A percentile compares a stretch with the other conserved stretches of the same genome.
Conservation (phyloP, 495 filamentous ascomycete species). For the Trichoderma parareesei region DNA sequence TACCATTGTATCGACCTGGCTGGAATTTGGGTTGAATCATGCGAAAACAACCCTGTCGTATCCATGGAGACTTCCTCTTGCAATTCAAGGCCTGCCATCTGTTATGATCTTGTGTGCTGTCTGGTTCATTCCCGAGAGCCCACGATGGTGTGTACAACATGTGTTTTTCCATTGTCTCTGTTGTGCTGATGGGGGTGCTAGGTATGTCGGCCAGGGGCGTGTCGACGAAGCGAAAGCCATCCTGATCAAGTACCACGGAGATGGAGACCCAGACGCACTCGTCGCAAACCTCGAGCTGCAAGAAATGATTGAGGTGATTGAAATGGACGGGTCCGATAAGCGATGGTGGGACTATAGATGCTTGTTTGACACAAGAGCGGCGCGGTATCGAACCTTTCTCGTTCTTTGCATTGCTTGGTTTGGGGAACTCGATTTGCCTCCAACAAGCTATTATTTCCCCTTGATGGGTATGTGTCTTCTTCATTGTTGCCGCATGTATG, state of each 20-base stretch:
- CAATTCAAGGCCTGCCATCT: constrained; percentile 31
- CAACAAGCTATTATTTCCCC: constrained; percentile 10
- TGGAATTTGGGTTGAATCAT: constrained; percentile 2
- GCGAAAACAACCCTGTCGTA: constrained; percentile 5
- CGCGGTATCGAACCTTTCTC: constrained; percentile 16
- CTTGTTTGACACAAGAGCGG: constrained; percentile 15
- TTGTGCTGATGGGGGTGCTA: no score
- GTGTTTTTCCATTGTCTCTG: constrained; percentile 2
- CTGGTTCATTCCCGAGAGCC: constrained; percentile 23
- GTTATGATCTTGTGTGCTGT: constrained; percentile 37
- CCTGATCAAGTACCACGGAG: constrained; percentile 17
- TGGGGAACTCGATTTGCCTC: constrained; percentile 15
- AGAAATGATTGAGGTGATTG: constrained; percentile 17
- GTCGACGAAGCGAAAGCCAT: constrained; percentile 14
- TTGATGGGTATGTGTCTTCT: constrained; percentile 1
- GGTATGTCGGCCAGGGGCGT: constrained; percentile 7
- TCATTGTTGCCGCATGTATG: constrained; percentile 13
- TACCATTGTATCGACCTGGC: constrained; percentile 4
- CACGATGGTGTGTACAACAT: constrained; percentile 16
- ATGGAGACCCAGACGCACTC: constrained; percentile 14
- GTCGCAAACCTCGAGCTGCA: constrained; percentile 18
- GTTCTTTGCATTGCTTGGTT: constrained; percentile 22
- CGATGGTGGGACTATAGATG: constrained; percentile 13
- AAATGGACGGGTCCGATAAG: constrained; percentile 12
- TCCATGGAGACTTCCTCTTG: constrained; percentile 17